Evolutionary conservation across 805 yeast genomes (phyloP), one percentile per base, ranked within the genome.

Genomic region (Hanseniaspora osmophila): DNA sequence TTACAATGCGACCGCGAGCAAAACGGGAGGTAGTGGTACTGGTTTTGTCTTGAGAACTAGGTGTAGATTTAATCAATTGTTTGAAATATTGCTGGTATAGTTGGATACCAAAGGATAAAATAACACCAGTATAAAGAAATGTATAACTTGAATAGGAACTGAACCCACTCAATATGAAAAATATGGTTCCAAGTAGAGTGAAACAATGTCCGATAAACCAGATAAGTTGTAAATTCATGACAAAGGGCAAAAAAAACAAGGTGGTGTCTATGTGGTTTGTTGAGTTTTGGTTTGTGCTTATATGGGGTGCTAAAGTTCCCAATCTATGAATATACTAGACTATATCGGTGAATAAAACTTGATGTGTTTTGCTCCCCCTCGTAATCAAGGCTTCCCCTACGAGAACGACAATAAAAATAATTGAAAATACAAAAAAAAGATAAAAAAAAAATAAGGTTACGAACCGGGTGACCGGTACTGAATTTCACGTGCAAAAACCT

Each of bases 71-170:
- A 7, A 22, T 22, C 15, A 32, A 11, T 32, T n/a, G 15, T 32
- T 32, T 55, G 54, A 61, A 52, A 54, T 67, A 68, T 42, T 74
- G 69, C 62, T 87, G 88, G 60, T 68, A 78, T 30, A 82, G 62
- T 48, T 86, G 82, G 49, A 88, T 75, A 22, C 84, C 84, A 60
- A 85, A 86, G 18, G 94, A 78, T 51, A 71, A 74, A 37, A 83
- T 58, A 9, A 81, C 80, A 10, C 87, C 82, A 10, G 80, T 38
- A 49, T 77, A 77, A 1, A 81, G 70, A 46, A 73, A 53, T 43
- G 74, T 70, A 66, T 84, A 84, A 66, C 80, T 71, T 45, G 66
- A 50, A 11, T 53, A 45, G 41, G 70, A 68, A 13, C 19, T 32
- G 51, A 69, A 57, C n/a, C 57, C 44, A 33, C 65, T 43, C 40